Conservation (phyloP, 106 monocot genomes). For the Platanthera zijinensis region DNA sequence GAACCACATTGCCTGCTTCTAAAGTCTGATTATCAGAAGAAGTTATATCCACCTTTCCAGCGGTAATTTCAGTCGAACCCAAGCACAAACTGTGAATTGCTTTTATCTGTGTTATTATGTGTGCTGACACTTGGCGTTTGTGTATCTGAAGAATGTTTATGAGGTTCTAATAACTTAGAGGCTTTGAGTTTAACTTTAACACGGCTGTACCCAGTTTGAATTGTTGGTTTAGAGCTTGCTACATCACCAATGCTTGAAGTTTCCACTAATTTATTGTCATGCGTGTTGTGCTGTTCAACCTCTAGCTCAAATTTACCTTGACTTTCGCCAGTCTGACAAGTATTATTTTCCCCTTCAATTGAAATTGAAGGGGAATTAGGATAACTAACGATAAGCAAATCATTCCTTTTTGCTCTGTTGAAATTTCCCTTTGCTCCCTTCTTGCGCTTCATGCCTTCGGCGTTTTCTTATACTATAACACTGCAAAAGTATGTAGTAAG, state of each 20-base stretch:
- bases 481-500: neutral
- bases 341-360: constrained; percentile 31
- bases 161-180: constrained; percentile 34
- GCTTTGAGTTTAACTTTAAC: constrained; percentile 82
- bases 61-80: constrained; percentile 16
- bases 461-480: neutral
- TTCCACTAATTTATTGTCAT: constrained; percentile 16
- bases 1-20: constrained; percentile 20
- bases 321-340: constrained; percentile 32
- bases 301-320: constrained; percentile 23
- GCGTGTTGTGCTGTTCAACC: constrained; percentile 20
- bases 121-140: constrained; percentile 12
- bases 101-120: constrained; percentile 37
- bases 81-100: constrained; percentile 21
- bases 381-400: constrained; percentile 2
- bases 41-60: constrained; percentile 40
- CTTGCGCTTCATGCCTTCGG: constrained; percentile 76
- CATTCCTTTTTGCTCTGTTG: constrained; percentile 44
- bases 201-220: constrained; percentile 38
- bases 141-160: constrained; percentile 28
- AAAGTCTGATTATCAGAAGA: constrained; percentile 58
- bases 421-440: constrained; percentile 38
- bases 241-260: constrained; percentile 15
- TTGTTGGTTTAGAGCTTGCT: constrained; percentile 17
- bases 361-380: constrained; percentile 21